Conservation (phyloP, 768 basidiomycete species). For the Rhodotorula graminis region DNA sequence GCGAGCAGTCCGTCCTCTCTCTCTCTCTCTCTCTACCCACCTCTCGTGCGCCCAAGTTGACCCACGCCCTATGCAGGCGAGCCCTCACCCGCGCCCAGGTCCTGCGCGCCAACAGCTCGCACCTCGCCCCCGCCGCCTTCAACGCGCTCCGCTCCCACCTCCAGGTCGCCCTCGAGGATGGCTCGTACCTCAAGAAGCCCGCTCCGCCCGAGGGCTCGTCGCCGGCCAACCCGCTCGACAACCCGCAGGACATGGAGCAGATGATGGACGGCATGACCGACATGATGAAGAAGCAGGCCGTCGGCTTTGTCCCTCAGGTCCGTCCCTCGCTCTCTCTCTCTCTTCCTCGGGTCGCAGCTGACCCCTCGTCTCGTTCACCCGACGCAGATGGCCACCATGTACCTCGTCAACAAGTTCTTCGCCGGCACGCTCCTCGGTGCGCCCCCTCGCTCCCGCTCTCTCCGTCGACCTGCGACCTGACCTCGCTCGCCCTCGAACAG, state of each 20-base stretch:
- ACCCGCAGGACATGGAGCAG: conserved; percentile 48
- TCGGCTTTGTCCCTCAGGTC: conserved; percentile 82
- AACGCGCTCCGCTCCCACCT: conserved; percentile 45
- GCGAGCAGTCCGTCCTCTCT: conserved; percentile 72
- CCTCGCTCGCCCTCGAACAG: conserved; percentile 50
- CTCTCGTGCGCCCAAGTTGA: too few species aligned
- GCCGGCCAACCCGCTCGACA: conserved; percentile 48
- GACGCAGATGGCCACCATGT: conserved; percentile 92
- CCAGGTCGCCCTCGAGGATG: conserved; percentile 47
- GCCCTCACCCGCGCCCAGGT: conserved; percentile 35
- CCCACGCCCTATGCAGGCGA: conserved; percentile 9
- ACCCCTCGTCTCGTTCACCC: neutral
- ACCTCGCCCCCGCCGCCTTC: conserved; percentile 46
- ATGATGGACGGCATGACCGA: conserved; percentile 89
- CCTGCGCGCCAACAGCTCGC: conserved; percentile 28
- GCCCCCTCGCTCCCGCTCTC: conserved; percentile 46
- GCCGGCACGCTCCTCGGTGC: conserved; percentile 94
- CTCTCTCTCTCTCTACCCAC: neutral
- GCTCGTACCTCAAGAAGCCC: conserved; percentile 80
- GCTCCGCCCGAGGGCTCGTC: conserved; percentile 53
- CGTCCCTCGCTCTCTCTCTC: neutral
- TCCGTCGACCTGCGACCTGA: neutral
- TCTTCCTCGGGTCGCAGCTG: neutral
- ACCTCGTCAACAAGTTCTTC: conserved; percentile 99
- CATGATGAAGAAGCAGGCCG: conserved; percentile 97